These are phyloP conservation scores for Neocatenulostroma microsporum DNA, from an alignment of 2,329 filamentous ascomycete genomes.

Conservation along the genomic window DNA sequence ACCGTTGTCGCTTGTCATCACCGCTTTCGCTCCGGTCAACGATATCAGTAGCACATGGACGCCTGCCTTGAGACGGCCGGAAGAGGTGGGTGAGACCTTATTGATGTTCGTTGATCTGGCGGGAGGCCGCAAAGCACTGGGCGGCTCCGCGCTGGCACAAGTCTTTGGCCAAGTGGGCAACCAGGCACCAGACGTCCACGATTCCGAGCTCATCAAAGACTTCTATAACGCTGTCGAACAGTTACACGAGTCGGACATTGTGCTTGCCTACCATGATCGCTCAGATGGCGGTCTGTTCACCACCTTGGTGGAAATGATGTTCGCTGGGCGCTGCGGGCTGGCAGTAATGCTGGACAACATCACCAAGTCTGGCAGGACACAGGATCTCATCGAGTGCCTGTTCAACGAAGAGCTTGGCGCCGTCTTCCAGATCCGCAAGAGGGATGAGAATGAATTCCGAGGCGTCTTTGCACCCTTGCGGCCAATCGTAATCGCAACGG, in stretches of 20 bases:
- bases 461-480: conserved; percentile 78
- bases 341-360: conserved; percentile 76
- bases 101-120: conserved; percentile 89
- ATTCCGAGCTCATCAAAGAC: conserved; percentile 72
- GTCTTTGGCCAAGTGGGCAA: conserved; percentile 79
- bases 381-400: conserved; percentile 63
- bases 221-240: conserved; percentile 80
- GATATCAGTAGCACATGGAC: conserved; percentile 88
- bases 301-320: conserved; percentile 94
- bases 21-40: conserved; percentile 78
- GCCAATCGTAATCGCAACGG: conserved; percentile 74
- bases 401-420: conserved; percentile 97
- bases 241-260: conserved; percentile 59
- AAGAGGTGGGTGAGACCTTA: conserved; percentile 82
- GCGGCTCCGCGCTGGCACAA: conserved; percentile 86
- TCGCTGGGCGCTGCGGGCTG: conserved; percentile 82
- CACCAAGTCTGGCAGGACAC: conserved; percentile 49
- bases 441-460: conserved; percentile 76
- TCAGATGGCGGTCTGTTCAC: conserved; percentile 91
- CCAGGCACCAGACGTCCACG: conserved; percentile 76
- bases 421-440: conserved; percentile 86
- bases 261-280: conserved; percentile 89
- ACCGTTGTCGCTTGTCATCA: conserved; percentile 83
- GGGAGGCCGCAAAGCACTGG: conserved; percentile 69
- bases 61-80: conserved; percentile 70